A percentile compares a stretch with the other conserved stretches of the same genome.
Evolutionary conservation across 2,329 filamentous ascomycete genomes (phyloP).

Genomic region (Penicillium brevicompactum): DNA sequence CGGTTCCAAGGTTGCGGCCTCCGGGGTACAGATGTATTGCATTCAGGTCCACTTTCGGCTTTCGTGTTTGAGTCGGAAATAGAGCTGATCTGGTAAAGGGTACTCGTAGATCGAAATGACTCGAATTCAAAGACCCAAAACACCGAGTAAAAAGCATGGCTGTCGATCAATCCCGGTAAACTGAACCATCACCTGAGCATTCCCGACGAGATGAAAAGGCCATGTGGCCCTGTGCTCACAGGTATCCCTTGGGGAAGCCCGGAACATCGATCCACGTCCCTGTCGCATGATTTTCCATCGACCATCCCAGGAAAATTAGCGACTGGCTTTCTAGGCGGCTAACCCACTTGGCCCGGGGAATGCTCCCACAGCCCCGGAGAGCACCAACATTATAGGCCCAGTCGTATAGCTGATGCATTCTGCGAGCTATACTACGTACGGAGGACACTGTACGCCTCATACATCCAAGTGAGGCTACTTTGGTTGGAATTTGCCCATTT

Average conservation of each 20-base stretch:
- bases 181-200: background rate
- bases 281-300: slow-evolving; percentile 2
- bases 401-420: background rate
- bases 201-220: background rate
- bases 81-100: too few species aligned
- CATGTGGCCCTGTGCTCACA: background rate
- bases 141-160: background rate
- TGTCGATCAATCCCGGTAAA: background rate
- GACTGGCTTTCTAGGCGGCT: background rate
- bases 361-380: background rate
- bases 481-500: background rate
- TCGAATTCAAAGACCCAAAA: too few species aligned
- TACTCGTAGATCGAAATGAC: too few species aligned
- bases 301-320: background rate
- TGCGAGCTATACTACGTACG: background rate
- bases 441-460: background rate
- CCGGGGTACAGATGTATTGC: too few species aligned
- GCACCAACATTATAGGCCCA: background rate
- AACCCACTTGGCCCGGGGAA: background rate
- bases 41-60: background rate
- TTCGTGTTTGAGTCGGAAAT: too few species aligned
- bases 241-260: background rate
- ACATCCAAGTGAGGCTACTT: background rate
- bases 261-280: background rate
- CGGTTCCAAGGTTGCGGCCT: background rate